Conservation (phyloP, 768 basidiomycete genomes). For the Suillus luteus region DNA sequence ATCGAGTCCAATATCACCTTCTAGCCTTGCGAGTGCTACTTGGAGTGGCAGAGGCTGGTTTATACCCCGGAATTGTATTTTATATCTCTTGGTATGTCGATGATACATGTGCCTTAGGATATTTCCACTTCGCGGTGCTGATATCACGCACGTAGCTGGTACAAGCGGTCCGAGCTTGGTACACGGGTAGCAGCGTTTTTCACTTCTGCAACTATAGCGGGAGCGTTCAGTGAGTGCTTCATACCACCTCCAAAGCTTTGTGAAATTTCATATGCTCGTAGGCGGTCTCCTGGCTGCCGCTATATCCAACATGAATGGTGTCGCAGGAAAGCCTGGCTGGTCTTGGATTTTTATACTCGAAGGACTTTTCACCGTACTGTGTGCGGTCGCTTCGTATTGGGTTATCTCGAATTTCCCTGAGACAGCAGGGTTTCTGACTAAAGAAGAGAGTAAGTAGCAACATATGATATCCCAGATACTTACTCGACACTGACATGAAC, state of each 20-base stretch:
- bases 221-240: conserved; percentile 64
- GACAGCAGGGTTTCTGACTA: conserved; percentile 67
- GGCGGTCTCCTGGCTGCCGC: conserved; percentile 67
- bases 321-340: conserved; percentile 65
- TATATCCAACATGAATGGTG: conserved; percentile 70
- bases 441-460: conserved; percentile 52
- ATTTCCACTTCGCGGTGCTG: conserved; percentile 1
- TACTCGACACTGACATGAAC: conserved; percentile 6
- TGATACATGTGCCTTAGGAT: neutral
- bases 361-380: conserved; percentile 66
- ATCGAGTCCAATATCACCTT: too few relatives aligned
- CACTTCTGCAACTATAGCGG: conserved; percentile 76
- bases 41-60: conserved; percentile 43
- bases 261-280: conserved; percentile 23
- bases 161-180: conserved; percentile 75
- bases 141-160: conserved; percentile 55
- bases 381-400: conserved; percentile 64
- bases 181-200: conserved; percentile 75
- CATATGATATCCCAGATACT: neutral
- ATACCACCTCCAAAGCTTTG: neutral
- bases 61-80: conserved; percentile 58
- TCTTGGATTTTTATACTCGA: conserved; percentile 78
- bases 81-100: conserved; percentile 56
- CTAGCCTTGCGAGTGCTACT: conserved; percentile 48
- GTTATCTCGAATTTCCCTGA: conserved; percentile 81